Evolutionary conservation across 148 eudicot genomes (phyloP).

Genomic region (Heliamphora exappendiculata): DNA sequence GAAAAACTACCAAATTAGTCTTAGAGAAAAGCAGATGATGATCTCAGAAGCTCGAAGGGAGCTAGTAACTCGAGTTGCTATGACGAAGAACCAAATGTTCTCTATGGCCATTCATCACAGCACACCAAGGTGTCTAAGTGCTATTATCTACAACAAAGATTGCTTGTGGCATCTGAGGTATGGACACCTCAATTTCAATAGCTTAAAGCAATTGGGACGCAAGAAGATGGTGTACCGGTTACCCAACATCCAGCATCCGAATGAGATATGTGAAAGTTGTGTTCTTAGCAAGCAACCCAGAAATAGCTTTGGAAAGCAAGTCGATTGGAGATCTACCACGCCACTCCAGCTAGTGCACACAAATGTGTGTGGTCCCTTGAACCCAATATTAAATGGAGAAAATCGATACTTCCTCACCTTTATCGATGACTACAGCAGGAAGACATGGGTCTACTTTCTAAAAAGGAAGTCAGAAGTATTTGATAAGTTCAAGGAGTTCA

Average conservation of each 20-base stretch:
- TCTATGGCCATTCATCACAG: background rate
- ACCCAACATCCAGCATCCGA: too few relatives aligned
- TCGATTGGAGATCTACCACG: too few relatives aligned
- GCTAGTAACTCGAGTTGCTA: background rate
- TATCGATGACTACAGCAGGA: background rate
- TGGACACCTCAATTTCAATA: background rate
- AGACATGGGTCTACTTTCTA: background rate
- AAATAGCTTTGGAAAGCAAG: background rate
- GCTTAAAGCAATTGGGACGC: background rate
- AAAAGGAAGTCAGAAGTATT: too few relatives aligned
- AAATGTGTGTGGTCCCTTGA: background rate
- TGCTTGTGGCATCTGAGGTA: background rate
- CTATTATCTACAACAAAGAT: background rate
- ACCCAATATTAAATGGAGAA: background rate
- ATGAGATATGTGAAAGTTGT: background rate
- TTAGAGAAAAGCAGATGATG: background rate
- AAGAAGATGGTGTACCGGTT: too few relatives aligned
- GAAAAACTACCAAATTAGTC: background rate
- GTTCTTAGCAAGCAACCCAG: background rate
- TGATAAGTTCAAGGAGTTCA: too few relatives aligned
- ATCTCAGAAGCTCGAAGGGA: background rate
- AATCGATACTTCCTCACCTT: background rate
- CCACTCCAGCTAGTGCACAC: background rate
- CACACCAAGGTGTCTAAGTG: background rate
- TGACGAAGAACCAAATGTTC: background rate